phyloP scores from a whole-genome alignment of 441 rosid species.

The Rhodomyrtus psidioides region DNA sequence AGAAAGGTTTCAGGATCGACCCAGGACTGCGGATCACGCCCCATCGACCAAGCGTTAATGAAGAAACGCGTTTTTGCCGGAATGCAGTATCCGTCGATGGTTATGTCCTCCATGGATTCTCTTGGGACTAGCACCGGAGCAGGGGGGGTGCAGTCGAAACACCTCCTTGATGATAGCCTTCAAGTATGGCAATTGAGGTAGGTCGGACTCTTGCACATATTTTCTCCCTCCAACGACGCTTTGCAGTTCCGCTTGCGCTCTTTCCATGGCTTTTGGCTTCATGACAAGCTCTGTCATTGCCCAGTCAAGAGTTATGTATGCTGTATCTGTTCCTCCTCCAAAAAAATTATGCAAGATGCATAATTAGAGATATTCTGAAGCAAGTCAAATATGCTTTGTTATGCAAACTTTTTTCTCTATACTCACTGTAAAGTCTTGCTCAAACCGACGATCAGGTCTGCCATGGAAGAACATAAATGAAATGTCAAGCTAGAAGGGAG shows the following conservation, averaged over 20 bases:
- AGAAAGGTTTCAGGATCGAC: background rate
- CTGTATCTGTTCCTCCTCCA: background rate
- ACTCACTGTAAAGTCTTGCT: too few relatives aligned
- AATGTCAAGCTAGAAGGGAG: background rate
- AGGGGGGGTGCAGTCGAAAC: background rate
- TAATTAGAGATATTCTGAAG: background rate
- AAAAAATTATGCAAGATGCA: background rate
- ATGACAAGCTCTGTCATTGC: background rate
- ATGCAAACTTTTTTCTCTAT: background rate
- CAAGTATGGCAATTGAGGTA: background rate
- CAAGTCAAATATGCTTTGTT: background rate
- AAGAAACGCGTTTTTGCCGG: background rate
- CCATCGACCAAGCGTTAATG: background rate
- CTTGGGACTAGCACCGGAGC: background rate
- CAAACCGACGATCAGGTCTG: too few relatives aligned
- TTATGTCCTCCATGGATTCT: background rate
- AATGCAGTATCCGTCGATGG: background rate
- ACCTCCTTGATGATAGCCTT: slow-evolving; percentile 4
- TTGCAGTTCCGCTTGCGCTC: background rate
- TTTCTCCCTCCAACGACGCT: background rate
- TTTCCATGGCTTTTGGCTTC: background rate
- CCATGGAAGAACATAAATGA: background rate
- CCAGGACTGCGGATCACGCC: background rate
- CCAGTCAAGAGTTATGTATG: slow-evolving; percentile 1
- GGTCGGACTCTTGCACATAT: background rate